phyloP scores from a whole-genome alignment of 2,329 filamentous ascomycete species.

The Alternaria sp. region DNA sequence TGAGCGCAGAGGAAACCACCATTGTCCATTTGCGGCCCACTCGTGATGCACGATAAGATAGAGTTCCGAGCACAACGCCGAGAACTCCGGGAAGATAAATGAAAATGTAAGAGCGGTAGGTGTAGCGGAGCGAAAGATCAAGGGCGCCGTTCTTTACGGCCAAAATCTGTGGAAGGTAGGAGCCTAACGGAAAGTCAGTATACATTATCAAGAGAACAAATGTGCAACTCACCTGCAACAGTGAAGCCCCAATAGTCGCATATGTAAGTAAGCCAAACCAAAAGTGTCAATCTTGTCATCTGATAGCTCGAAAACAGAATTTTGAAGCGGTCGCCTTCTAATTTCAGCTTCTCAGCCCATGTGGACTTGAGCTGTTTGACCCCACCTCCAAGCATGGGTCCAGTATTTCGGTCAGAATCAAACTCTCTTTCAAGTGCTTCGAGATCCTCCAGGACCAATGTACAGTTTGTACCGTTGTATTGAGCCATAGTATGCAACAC shows the following conservation, averaged over 20 bases:
- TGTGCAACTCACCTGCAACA: slow-evolving; percentile 49
- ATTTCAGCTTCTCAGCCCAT: slow-evolving; percentile 45
- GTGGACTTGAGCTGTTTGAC: slow-evolving; percentile 41
- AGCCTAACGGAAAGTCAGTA: slow-evolving; percentile 41
- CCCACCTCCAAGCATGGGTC: slow-evolving; percentile 43
- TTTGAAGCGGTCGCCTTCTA: slow-evolving; percentile 55
- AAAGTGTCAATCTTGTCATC: slow-evolving; percentile 56
- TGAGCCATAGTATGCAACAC: slow-evolving; percentile 56
- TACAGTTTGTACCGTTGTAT: slow-evolving; percentile 51
- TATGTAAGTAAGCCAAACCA: slow-evolving; percentile 62
- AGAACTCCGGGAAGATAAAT: slow-evolving; percentile 63
- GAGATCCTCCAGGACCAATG: slow-evolving; percentile 48
- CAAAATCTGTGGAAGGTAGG: slow-evolving; percentile 61
- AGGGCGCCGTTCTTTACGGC: slow-evolving; percentile 61
- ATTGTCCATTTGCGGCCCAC: slow-evolving; percentile 58
- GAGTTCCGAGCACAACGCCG: slow-evolving; percentile 59
- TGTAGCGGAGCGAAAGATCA: slow-evolving; percentile 55
- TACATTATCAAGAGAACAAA: not conserved
- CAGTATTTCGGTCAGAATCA: slow-evolving; percentile 27
- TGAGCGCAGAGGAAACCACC: slow-evolving; percentile 54
- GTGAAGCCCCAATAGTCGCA: slow-evolving; percentile 62
- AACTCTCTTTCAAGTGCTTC: slow-evolving; percentile 46
- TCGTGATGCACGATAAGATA: slow-evolving; percentile 56
- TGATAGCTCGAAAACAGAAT: slow-evolving; percentile 55
- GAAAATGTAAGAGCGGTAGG: slow-evolving; percentile 63